These are phyloP conservation scores for Malus hybrid DNA, from an alignment of 331 rosid genomes.

Conservation along the genomic window DNA sequence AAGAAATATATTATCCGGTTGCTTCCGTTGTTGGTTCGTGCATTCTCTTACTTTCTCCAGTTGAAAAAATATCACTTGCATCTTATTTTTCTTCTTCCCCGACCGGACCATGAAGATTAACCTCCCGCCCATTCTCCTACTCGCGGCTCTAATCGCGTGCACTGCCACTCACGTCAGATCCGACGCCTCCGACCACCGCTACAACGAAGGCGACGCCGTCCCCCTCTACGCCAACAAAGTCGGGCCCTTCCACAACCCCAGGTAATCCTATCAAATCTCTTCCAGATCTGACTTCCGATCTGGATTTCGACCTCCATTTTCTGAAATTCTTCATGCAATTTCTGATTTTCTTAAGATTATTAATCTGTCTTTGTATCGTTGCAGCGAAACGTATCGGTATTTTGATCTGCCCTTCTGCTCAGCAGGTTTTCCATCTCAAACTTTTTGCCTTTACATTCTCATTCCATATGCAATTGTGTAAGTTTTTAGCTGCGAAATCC, in stretches of 20 bases:
- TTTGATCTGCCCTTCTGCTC: constrained; percentile 88
- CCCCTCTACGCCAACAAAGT: constrained; percentile 48
- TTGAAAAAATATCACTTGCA: neutral
- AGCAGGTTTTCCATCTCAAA: constrained; percentile 26
- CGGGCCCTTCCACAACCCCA: constrained; percentile 49
- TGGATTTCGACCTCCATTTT: constrained; percentile 6
- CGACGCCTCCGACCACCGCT: constrained; percentile 39
- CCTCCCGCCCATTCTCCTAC: constrained; percentile 5
- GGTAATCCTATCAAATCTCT: constrained; percentile 11
- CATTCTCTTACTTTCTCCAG: neutral
- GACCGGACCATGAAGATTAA: constrained; percentile 10
- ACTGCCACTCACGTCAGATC: constrained; percentile 19
- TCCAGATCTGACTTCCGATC: constrained; percentile 16
- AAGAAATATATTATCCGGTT: neutral
- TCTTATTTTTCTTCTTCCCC: neutral
- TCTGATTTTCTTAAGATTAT: neutral
- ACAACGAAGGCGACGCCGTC: constrained; percentile 33
- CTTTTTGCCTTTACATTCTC: neutral
- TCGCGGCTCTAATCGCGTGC: constrained; percentile 15
- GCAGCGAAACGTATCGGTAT: constrained; percentile 84
- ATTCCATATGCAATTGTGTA: neutral
- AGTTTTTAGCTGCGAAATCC: neutral
- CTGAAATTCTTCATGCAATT: neutral
- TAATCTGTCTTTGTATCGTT: constrained; percentile 10
- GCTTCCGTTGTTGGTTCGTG: neutral